phyloP scores from a whole-genome alignment of 2,329 filamentous ascomycete species.

The Diaporthe citriasiana region DNA sequence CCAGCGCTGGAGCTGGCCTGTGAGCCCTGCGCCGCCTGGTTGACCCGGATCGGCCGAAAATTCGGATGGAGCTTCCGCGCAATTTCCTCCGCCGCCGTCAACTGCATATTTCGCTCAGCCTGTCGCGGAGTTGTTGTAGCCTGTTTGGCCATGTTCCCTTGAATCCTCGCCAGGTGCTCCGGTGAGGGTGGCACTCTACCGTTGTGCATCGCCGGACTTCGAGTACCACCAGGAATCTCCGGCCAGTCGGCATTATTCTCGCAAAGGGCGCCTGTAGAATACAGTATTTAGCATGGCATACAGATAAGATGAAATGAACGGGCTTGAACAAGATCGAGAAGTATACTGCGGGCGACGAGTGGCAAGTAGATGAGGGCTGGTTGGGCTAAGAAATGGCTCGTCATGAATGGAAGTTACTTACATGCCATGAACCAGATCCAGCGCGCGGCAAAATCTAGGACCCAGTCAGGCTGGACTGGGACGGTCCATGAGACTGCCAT shows the following conservation, averaged over 20 bases:
- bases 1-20: neutral
- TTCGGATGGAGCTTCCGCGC: too few species aligned
- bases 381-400: neutral
- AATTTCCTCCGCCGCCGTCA: too few species aligned
- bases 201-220: neutral
- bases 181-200: neutral
- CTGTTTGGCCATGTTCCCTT: neutral
- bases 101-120: neutral
- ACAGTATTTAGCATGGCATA: neutral
- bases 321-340: neutral
- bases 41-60: neutral
- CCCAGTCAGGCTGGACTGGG: neutral
- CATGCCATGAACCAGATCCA: neutral
- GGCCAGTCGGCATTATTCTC: neutral
- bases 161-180: neutral
- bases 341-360: neutral
- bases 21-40: too few species aligned
- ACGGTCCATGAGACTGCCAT: neutral
- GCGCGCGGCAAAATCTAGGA: neutral
- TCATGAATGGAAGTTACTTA: neutral
- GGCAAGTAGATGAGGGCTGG: neutral
- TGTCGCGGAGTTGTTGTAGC: neutral
- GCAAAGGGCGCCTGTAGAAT: neutral
- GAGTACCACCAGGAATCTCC: neutral
- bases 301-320: neutral